Conservation (phyloP, 495 filamentous ascomycete genomes). For the Acidomyces sp. region DNA sequence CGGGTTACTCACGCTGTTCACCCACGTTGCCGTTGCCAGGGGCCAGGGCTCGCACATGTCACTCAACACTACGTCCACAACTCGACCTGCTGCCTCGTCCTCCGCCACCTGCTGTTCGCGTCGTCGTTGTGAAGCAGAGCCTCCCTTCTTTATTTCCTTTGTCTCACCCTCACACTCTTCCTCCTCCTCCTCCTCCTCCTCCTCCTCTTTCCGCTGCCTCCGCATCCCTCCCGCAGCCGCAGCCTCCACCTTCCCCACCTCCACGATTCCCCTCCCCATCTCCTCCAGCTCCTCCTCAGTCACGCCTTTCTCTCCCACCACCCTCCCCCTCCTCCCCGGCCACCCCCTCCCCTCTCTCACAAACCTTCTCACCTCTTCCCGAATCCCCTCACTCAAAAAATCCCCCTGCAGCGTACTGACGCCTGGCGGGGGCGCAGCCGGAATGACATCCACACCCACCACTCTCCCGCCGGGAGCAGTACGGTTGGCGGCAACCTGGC, state of each 20-base stretch:
- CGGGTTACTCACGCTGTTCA: constrained; percentile 79
- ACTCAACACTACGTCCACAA: constrained; percentile 88
- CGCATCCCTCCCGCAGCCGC: constrained; percentile 22
- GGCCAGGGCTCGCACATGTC: constrained; percentile 98
- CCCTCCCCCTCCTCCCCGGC: constrained; percentile 9
- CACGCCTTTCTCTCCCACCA: constrained; percentile 9
- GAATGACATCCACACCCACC: constrained; percentile 85
- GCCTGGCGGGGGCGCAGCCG: constrained; percentile 75
- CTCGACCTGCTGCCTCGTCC: constrained; percentile 31
- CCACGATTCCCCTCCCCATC: constrained; percentile 19
- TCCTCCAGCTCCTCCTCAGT: constrained; percentile 28
- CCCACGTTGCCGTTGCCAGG: constrained; percentile 61
- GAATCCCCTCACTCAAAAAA: constrained; percentile 59
- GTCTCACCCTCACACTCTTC: constrained; percentile 13
- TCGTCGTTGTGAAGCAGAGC: neutral
- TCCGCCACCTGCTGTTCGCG: constrained; percentile 21
- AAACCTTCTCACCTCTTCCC: constrained; percentile 59
- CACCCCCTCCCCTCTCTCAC: constrained; percentile 44
- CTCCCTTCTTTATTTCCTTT: constrained; percentile 13
- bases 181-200: constrained; percentile 17
- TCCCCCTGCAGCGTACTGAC: constrained; percentile 90
- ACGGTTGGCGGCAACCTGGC: constrained; percentile 75
- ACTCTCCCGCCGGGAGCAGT: constrained; percentile 66
- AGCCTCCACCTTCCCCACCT: constrained; percentile 15
- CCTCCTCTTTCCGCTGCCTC: constrained; percentile 19